Evolutionary conservation across 805 yeast species (phyloP).

Genomic region (Kluyveromyces nonfermentans): DNA sequence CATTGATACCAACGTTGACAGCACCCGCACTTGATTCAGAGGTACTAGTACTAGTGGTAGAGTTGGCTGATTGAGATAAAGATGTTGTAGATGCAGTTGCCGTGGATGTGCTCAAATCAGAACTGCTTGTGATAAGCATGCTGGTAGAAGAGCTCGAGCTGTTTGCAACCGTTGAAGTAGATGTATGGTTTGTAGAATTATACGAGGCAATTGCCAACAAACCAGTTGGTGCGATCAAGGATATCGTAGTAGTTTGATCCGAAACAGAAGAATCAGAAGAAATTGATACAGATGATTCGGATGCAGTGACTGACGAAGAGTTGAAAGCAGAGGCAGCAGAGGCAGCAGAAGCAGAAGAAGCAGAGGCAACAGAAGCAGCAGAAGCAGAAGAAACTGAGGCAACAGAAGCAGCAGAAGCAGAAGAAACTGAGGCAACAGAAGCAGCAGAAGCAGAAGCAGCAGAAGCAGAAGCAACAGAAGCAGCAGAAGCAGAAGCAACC

Average conservation of each 20-base stretch:
- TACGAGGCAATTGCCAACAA: constrained; percentile 35
- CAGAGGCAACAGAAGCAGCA: constrained; percentile 9
- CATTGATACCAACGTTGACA: constrained; percentile 19
- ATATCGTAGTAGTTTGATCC: constrained; percentile 3
- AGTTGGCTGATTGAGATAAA: background rate
- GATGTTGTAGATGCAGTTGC: constrained; percentile 14
- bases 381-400: constrained; percentile 13
- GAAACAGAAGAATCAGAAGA: constrained; percentile 12
- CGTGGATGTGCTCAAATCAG: constrained; percentile 4
- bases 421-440: background rate
- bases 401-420: constrained; percentile 12
- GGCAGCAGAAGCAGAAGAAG: constrained; percentile 16
- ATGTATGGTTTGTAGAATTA: constrained; percentile 25
- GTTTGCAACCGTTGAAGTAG: constrained; percentile 13
- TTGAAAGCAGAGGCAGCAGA: constrained; percentile 14
- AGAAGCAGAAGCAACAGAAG: constrained; percentile 7
- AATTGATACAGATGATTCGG: constrained; percentile 16
- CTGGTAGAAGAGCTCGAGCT: constrained; percentile 10
- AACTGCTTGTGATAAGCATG: constrained; percentile 3
- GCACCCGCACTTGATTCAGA: constrained; percentile 28
- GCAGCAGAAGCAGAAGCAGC: background rate
- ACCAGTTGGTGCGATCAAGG: constrained; percentile 31
- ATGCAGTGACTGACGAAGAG: constrained; percentile 11
- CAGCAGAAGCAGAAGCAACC: constrained; percentile 21
- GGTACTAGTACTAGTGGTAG: constrained; percentile 14